Evolutionary conservation across 1,139 yeast species (phyloP).

Genomic region (Geotrichum phurueaensis): DNA sequence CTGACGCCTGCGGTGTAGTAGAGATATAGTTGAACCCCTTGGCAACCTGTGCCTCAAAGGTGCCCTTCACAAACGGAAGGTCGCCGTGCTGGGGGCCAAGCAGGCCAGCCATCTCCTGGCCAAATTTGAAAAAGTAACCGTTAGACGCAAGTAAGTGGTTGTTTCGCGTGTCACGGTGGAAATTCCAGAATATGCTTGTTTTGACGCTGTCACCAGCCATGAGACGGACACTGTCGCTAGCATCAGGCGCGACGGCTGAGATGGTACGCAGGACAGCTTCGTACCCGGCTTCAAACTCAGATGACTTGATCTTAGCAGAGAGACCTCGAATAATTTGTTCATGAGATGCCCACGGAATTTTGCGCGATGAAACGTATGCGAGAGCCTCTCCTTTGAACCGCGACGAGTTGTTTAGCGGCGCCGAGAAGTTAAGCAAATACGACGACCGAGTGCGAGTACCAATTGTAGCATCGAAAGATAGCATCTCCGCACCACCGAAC

Average conservation of each 20-base stretch:
- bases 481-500: slow-evolving; percentile 82
- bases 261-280: slow-evolving; percentile 65
- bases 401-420: slow-evolving; percentile 54
- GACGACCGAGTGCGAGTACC: slow-evolving; percentile 74
- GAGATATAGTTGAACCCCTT: slow-evolving; percentile 10
- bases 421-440: slow-evolving; percentile 54
- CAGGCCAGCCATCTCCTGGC: slow-evolving; percentile 54
- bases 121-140: slow-evolving; percentile 52
- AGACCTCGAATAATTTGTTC: slow-evolving; percentile 57
- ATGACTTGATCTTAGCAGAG: slow-evolving; percentile 43
- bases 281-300: slow-evolving; percentile 46
- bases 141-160: slow-evolving; percentile 33
- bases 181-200: slow-evolving; percentile 32
- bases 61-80: slow-evolving; percentile 33
- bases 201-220: slow-evolving; percentile 38
- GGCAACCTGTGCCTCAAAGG: slow-evolving; percentile 32
- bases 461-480: slow-evolving; percentile 68
- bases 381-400: slow-evolving; percentile 51
- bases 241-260: slow-evolving; percentile 37
- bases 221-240: slow-evolving; percentile 32
- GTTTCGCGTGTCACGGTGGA: slow-evolving; percentile 33
- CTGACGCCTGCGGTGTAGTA: background rate
- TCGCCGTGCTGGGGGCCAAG: slow-evolving; percentile 28
- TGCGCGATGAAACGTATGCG: slow-evolving; percentile 53
- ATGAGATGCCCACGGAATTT: slow-evolving; percentile 64